Evolutionary conservation across 1,284 basidiomycete genomes (phyloP).

Genomic region (Fomitopsis betulina): DNA sequence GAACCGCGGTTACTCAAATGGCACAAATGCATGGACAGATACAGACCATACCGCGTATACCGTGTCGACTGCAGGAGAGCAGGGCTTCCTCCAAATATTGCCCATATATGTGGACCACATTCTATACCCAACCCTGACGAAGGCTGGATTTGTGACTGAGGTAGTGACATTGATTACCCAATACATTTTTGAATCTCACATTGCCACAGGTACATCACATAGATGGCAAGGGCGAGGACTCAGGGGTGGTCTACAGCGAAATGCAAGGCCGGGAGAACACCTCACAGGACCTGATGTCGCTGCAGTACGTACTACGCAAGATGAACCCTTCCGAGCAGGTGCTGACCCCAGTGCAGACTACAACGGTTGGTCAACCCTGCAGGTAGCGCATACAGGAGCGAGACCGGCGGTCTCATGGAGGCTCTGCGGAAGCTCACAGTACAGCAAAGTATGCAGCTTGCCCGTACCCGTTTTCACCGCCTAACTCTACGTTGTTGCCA

Average conservation of each 20-base stretch:
- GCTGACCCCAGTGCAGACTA: constrained; percentile 41
- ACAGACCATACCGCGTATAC: constrained; percentile 94
- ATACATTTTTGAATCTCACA: constrained; percentile 11
- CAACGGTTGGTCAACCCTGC: constrained; percentile 80
- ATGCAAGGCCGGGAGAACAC: constrained; percentile 99
- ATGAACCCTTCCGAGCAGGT: constrained; percentile 1
- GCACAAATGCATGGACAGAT: constrained; percentile 87
- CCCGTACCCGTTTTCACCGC: not conserved
- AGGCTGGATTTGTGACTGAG: constrained; percentile 91
- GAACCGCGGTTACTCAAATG: constrained; percentile 92
- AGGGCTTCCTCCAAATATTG: constrained; percentile 92
- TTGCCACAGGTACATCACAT: constrained; percentile 80
- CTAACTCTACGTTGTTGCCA: constrained; percentile 27
- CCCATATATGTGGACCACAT: constrained; percentile 98
- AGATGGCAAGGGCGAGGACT: constrained; percentile 86
- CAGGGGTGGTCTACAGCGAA: constrained; percentile 95
- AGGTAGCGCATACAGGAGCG: constrained; percentile 89
- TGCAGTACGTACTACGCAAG: constrained; percentile 47
- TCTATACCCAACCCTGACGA: constrained; percentile 92
- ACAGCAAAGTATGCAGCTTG: constrained; percentile 69
- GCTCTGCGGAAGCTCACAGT: constrained; percentile 84
- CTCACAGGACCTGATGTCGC: constrained; percentile 84
- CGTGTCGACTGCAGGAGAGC: constrained; percentile 93
- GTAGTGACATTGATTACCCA: constrained; percentile 31
- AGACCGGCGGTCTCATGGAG: constrained; percentile 96